Percentiles rank a stretch among this genome's conserved stretches.
Conservation (phyloP, 257 asterid genomes). For the Fraxinus pennsylvanica region DNA sequence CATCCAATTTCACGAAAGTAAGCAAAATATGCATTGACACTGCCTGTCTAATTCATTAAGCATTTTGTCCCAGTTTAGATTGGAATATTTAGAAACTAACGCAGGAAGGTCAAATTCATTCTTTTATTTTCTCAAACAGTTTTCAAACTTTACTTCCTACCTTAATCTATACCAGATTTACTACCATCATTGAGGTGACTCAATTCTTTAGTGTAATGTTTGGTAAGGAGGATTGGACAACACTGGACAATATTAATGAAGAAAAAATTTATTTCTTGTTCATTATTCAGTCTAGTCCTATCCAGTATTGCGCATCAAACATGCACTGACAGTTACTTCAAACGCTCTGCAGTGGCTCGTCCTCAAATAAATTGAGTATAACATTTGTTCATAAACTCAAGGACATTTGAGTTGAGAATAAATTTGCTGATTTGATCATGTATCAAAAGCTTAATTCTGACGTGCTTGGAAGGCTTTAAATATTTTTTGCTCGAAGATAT, state of each 20-base stretch:
- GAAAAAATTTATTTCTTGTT: not conserved
- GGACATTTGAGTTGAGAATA: not conserved
- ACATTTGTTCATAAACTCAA: constrained; percentile 15
- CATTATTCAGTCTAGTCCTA: not conserved
- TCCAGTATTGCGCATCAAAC: not conserved
- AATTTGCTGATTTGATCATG: constrained; percentile 5
- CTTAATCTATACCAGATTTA: not conserved
- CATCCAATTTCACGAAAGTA: not conserved
- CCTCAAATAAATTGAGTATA: not conserved
- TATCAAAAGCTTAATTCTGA: not conserved
- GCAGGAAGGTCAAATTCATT: not conserved
- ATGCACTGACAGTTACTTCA: not conserved
- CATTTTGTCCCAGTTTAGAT: not conserved
- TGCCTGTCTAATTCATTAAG: not conserved
- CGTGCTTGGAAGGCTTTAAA: not conserved
- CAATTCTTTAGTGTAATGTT: not conserved
- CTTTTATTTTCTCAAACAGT: not conserved
- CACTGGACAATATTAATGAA: not conserved
- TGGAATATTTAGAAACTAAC: not conserved
- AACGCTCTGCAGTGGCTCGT: not conserved
- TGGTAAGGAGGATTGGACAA: not conserved
- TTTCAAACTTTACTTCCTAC: not conserved
- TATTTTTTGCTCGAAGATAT: not conserved
- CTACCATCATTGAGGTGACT: not conserved
- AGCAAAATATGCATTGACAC: constrained; percentile 6